Percentiles rank a stretch among this genome's conserved stretches.
Evolutionary conservation across 108 stramenopile species (phyloP).

Genomic region (Nitzschia putrida): DNA sequence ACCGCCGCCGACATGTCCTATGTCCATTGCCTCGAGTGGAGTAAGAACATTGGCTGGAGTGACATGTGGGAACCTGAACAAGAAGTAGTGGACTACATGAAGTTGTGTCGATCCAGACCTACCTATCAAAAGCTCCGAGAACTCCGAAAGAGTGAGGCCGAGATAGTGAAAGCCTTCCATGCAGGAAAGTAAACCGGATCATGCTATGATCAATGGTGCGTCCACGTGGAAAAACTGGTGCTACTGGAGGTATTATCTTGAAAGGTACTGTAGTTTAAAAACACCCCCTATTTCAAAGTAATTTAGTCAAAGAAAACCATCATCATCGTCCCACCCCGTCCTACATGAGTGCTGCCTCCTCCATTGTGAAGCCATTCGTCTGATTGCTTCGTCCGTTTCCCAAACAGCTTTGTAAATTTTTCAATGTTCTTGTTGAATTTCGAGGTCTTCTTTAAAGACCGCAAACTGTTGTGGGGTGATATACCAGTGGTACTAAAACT

Average conservation of each 20-base stretch:
- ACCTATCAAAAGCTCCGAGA: conserved; percentile 40
- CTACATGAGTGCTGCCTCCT: neutral
- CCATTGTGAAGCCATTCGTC: neutral
- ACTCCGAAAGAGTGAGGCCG: conserved; percentile 11
- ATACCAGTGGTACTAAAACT: no score
- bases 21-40: conserved; percentile 75
- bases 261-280: neutral
- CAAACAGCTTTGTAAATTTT: no score
- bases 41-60: conserved; percentile 66
- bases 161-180: no score
- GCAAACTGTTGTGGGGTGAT: no score
- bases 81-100: conserved; percentile 32
- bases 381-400: no score
- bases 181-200: no score
- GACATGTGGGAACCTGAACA: conserved; percentile 31
- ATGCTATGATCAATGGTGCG: no score
- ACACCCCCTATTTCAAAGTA: neutral
- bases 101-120: conserved; percentile 45
- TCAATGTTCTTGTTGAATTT: no score
- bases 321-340: neutral
- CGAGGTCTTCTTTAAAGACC: no score
- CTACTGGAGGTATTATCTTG: neutral
- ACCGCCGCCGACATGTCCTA: conserved; percentile 76
- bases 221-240: neutral
- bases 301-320: conserved; percentile 8